Evolutionary conservation across 2,329 filamentous ascomycete species (phyloP), one percentile per base, ranked within the genome.

Genomic region (Paecilomyces sp.): DNA sequence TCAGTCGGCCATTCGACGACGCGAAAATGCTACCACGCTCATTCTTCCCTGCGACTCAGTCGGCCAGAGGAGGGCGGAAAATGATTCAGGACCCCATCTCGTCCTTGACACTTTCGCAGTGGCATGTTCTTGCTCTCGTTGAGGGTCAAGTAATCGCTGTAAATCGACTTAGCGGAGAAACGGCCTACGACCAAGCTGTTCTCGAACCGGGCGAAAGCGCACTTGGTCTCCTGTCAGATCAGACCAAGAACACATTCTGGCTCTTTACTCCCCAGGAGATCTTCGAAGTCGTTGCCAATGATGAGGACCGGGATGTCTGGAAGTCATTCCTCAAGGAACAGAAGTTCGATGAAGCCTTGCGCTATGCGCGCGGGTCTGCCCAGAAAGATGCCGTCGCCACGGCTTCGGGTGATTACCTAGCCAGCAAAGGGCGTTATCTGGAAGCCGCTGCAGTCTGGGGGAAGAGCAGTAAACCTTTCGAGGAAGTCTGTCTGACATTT

Each of bases 181-280:
- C 93, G 55, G 89, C 96, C 1, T 95, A 94, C 66, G 91, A 97
- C 71, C 92, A 97, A 74, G 81, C 87, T 24, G 88, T 99, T 3
- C 80, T 97, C 13, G 89, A 93, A 58, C 83, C 86, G 3, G 90
- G 89, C 0, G 90, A 96, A 67, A 87, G 83, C 67, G 86, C 88
- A 3, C 79, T 99, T n/a, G 92, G 90, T 0, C 83, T 99, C 18
- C 88, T 92, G 56, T 88, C 93, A 8, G 94, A 99, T 74, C 84
- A 89, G 62, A 93, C 94, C 73, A 96, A 97, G 79, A 95, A 93
- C 69, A 99, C 94, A 0, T 97, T 93, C 71, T 99, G 95, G 94
- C 83, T 99, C 1, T 96, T 97, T 70, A 97, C 93, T 0, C 84
- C 85, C 0, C 84, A 90, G 59, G 92, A 96, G 68, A 96, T 99